Conservation (phyloP, 495 filamentous ascomycete genomes). For the Letharia columbiana region DNA sequence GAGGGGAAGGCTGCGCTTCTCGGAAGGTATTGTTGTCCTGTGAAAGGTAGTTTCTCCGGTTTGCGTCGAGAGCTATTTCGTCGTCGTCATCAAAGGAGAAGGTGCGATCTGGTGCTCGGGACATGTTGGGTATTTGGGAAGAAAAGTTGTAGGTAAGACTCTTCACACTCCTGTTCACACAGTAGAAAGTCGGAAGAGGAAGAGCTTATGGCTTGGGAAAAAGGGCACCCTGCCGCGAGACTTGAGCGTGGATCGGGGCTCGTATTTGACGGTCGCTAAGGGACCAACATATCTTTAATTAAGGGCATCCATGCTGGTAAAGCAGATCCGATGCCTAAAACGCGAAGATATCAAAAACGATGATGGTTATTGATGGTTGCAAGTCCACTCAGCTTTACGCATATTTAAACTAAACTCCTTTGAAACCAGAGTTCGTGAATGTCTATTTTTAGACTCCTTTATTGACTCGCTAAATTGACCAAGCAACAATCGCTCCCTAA, state of each 20-base stretch:
- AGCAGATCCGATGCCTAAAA: neutral
- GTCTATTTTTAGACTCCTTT: neutral
- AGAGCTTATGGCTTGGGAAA: neutral
- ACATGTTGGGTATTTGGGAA: slow-evolving; percentile 5
- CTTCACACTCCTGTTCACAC: neutral
- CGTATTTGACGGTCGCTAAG: neutral
- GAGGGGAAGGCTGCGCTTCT: slow-evolving; percentile 25
- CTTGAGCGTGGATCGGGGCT: neutral
- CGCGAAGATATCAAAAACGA: neutral
- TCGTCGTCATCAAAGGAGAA: slow-evolving; percentile 26
- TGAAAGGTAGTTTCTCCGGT: slow-evolving; percentile 18
- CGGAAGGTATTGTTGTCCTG: slow-evolving; percentile 21
- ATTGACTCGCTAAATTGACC: slow-evolving; percentile 4
- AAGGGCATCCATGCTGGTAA: neutral
- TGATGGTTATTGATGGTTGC: neutral
- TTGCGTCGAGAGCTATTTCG: slow-evolving; percentile 17
- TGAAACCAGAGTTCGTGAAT: neutral
- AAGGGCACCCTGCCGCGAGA: neutral
- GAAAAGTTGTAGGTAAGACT: neutral
- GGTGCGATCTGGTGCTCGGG: slow-evolving; percentile 17
- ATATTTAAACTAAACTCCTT: neutral
- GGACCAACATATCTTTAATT: neutral
- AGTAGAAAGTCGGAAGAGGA: neutral
- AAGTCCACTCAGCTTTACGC: neutral
- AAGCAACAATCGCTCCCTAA: neutral